phyloP scores from a whole-genome alignment of 2,329 filamentous ascomycete genomes.

The Colletotrichum sp. region DNA sequence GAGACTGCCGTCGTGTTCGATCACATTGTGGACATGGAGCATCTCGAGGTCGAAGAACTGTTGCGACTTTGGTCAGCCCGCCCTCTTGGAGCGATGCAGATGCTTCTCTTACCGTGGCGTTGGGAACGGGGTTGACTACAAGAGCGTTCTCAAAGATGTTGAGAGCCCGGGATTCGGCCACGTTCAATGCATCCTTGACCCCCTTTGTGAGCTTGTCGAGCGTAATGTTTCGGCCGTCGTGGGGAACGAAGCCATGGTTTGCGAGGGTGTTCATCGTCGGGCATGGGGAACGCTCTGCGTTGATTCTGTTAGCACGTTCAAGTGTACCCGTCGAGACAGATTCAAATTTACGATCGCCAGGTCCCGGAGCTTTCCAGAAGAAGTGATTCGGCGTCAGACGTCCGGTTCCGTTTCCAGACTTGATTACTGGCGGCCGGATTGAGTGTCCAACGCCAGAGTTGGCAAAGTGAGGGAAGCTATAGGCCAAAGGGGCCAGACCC shows the following conservation, averaged over 20 bases:
- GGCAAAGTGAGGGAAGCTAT: neutral
- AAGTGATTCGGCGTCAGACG: neutral
- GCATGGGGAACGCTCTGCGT: neutral
- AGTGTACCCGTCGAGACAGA: neutral
- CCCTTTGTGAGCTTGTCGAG: conserved; percentile 27
- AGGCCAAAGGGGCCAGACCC: neutral
- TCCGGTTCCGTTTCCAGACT: neutral
- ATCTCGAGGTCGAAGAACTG: conserved; percentile 23
- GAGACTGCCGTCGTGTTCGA: neutral
- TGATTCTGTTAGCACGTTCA: neutral
- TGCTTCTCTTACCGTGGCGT: conserved; percentile 25
- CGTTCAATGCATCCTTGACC: conserved; percentile 40
- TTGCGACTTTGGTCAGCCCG: neutral
- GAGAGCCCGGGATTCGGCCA: conserved; percentile 39
- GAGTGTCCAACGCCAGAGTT: neutral
- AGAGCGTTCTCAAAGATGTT: conserved; percentile 48
- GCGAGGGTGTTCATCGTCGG: conserved; percentile 26
- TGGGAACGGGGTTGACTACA: conserved; percentile 40
- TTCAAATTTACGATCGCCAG: neutral
- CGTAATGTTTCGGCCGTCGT: conserved; percentile 23
- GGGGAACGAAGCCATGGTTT: conserved; percentile 29
- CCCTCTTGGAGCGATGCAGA: neutral
- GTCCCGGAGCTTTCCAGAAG: neutral
- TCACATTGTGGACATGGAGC: conserved; percentile 34
- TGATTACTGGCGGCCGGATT: neutral